Base-by-base conservation (phyloP, 352 stramenopile species). In the Pythium guiyangense region DNA sequence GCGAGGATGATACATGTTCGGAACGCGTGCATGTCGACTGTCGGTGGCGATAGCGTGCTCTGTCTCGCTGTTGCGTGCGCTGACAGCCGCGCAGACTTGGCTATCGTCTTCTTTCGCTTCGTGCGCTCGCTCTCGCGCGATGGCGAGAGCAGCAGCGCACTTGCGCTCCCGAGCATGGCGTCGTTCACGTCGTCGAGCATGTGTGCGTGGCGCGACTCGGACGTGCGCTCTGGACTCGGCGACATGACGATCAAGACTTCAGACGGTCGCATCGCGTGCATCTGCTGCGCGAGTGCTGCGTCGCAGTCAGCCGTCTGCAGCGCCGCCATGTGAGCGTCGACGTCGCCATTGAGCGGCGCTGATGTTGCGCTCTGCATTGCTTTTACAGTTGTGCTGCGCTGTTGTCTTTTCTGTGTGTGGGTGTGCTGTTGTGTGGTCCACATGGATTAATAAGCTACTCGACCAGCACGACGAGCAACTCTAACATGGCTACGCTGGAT, bases 1-100 rank as follows among this genome's bases (percentile, higher is more conserved):
- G 71, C 77, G 9, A 92, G 65, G 31, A 92, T 77, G 10, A 90
- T 71, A 52, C 82, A 88, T 39, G 76, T 88, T 56, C 66, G 61
- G 54, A 84, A 74, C 15, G 69, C 48, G 43, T 59, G 57, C 57
- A 69, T 46, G 42, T 69, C 58, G 27, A 44, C 37, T 10, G 31
- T 18, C 39, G 39, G 39, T 45, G 39, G 39, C 14, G 6, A 8
- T 10, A 20, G 18, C 14, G 39, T n/a, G 39, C 17, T 43, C 14
- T 43, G 42, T 14, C 18, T 20, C 9, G 42, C 4, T 11, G 17
- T 18, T 5, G 42, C 18, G 5, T 27, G 42, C 42, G 42, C 18
- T 47, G 42, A 18, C 15, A 11, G 1, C 27, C 42, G 42, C 31
- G 4, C 31, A 12, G 31, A 1, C 4, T 37, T 54, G 25, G 17